Conservation (phyloP, 179 eudicot species). For the Spinacia oleracea region DNA sequence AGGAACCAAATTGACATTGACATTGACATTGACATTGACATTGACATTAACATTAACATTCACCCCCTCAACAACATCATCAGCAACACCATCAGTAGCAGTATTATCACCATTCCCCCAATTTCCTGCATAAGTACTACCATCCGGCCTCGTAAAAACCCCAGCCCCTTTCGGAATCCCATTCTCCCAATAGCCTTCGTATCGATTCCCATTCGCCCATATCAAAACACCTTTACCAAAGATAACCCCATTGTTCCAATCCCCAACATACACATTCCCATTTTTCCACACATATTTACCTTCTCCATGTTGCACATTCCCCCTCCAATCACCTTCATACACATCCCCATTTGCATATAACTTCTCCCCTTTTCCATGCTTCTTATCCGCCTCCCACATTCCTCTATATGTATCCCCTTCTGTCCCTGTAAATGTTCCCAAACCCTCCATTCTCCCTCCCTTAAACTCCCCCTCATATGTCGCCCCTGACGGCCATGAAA, state of each 20-base stretch:
- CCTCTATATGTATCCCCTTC: constrained; percentile 84
- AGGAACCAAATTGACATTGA: background rate
- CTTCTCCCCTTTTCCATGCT: constrained; percentile 71
- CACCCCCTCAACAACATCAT: constrained; percentile 3
- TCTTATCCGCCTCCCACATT: constrained; percentile 61
- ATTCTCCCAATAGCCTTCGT: constrained; percentile 81
- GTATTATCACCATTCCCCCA: constrained; percentile 45
- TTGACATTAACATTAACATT: no score
- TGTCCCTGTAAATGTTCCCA: constrained; percentile 67
- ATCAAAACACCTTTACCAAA: constrained; percentile 70
- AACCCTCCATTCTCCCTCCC: constrained; percentile 83
- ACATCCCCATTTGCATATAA: constrained; percentile 76
- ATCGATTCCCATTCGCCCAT: constrained; percentile 80
- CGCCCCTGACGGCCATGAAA: constrained; percentile 95
- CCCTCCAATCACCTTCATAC: constrained; percentile 69
- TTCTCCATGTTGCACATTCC: constrained; percentile 66
- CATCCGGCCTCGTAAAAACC: constrained; percentile 70
- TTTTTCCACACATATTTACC: constrained; percentile 84
- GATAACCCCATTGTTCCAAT: constrained; percentile 75
- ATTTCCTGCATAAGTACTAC: constrained; percentile 64
- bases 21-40: background rate
- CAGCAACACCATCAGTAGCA: background rate
- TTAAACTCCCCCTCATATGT: constrained; percentile 80
- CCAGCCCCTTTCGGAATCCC: constrained; percentile 80
- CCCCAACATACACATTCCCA: constrained; percentile 81